phyloP scores from a whole-genome alignment of 176 grass and related monocot species.

The Raddia guianensis region DNA sequence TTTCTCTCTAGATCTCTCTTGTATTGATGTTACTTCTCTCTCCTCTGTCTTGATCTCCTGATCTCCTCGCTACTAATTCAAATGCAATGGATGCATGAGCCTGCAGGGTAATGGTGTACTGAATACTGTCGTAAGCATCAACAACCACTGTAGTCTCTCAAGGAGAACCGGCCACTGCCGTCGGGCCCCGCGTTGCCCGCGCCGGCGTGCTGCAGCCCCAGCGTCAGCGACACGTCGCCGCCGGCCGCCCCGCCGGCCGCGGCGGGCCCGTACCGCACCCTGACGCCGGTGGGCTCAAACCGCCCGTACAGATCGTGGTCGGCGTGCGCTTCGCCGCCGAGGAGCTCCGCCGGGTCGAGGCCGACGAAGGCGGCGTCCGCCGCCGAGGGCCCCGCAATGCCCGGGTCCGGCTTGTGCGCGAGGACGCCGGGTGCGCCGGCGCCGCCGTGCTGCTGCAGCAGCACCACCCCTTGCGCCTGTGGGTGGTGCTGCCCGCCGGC shows the following conservation, averaged over 20 bases:
- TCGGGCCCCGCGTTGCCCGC: constrained; percentile 60
- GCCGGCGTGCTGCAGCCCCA: constrained; percentile 85
- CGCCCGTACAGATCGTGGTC: constrained; percentile 69
- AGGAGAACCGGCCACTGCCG: constrained; percentile 68
- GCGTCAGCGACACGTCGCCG: constrained; percentile 88
- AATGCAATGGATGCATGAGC: constrained; percentile 45
- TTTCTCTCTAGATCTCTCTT: constrained; percentile 46
- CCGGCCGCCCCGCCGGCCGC: constrained; percentile 43
- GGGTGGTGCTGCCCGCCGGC: constrained; percentile 10
- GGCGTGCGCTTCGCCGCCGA: constrained; percentile 54
- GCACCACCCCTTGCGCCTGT: constrained; percentile 33
- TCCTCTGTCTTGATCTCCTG: constrained; percentile 4
- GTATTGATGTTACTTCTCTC: neutral
- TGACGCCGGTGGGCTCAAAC: constrained; percentile 46
- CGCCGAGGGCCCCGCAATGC: constrained; percentile 39
- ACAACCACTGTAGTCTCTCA: constrained; percentile 87
- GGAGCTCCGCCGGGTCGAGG: constrained; percentile 63
- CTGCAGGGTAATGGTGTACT: constrained; percentile 40
- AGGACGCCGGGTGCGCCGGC: constrained; percentile 34
- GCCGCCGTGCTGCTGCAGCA: constrained; percentile 7
- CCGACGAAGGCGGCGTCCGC: constrained; percentile 49
- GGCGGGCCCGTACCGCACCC: constrained; percentile 64
- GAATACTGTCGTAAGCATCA: constrained; percentile 44
- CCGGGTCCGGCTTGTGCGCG: constrained; percentile 62
- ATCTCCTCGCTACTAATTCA: constrained; percentile 34